Base-by-base conservation (phyloP, 2,329 filamentous ascomycete genomes). In the Monosporascus ibericus region DNA sequence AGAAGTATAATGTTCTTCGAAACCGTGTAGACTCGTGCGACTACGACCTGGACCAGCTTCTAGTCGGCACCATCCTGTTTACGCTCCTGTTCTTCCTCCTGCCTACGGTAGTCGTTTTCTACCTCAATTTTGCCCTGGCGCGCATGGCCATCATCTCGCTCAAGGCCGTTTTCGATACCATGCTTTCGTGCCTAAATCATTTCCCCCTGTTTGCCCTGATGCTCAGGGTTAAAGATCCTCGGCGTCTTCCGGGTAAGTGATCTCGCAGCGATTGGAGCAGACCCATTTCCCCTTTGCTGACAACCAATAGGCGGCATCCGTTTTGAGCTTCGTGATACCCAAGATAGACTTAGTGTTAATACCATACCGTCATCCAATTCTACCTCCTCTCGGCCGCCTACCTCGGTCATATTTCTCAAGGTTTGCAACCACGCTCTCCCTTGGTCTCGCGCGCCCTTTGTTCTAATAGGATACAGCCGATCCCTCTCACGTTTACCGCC, bases 21-120 rank as follows among this genome's bases (percentile, higher is more conserved):
- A 96, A 96, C 66, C 91, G 94, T 72, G 97, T 99, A 64, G 94
- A 99, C 68, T 96, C 92, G 47, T 99, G 94, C 76, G 94, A 97
- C 72, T 99, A 99, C 72, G 94, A 97, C 67, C 81, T 99, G 24
- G 94, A 99, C 67, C 95, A 99, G 72, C 82, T 99, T 4, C 84
- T 99, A 6, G 85, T 99, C 7, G 94, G 94, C 55, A 99, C 94
- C 1, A 97, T 99, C 54, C 77, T 99, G 20, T 99, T 99, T 67
- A 97, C 94, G 0, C 76, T 99, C 7, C 80, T 99, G 1, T 95
- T 95, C 72, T 99, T 97, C 69, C 78, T 99, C 17, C 77, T 99
- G 3, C 94, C 94, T 0, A 99, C 94, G 0, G 91, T 99, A 24
- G 84, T 92, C 50, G 94, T 99, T 44, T 99, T 97, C 68, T 99